phyloP scores from a whole-genome alignment of 129 eudicot species.

The Flaveria sonorensis region DNA sequence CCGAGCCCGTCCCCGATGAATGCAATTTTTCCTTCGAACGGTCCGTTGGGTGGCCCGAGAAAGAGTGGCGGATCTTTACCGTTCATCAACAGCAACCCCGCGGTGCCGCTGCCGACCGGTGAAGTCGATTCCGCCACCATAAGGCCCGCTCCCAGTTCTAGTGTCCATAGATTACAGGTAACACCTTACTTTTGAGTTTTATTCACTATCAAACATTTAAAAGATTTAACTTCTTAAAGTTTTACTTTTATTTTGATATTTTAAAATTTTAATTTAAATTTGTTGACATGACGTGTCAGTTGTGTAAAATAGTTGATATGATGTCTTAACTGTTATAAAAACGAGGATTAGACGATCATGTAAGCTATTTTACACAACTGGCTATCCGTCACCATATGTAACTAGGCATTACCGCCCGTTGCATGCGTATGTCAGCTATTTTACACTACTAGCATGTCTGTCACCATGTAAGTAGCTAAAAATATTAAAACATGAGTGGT shows the following conservation, averaged over 20 bases:
- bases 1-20: conserved; percentile 69
- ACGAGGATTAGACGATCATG: background rate
- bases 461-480: background rate
- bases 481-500: background rate
- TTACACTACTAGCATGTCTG: background rate
- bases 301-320: background rate
- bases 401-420: background rate
- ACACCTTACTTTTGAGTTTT: background rate
- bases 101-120: conserved; percentile 91
- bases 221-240: too few species aligned
- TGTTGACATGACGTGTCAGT: too few species aligned
- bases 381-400: background rate
- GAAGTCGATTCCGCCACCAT: conserved; percentile 91
- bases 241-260: too few species aligned
- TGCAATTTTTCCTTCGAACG: conserved; percentile 33
- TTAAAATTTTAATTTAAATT: background rate
- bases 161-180: conserved; percentile 44
- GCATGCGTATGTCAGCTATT: background rate
- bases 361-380: background rate
- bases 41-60: conserved; percentile 39
- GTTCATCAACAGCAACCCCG: conserved; percentile 87
- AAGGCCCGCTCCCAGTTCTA: conserved; percentile 60
- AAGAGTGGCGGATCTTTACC: conserved; percentile 55
- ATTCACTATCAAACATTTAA: background rate
- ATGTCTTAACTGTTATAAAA: too few species aligned